Evolutionary conservation across 129 eudicot species (phyloP).

Genomic region (Rutidosis leptorrhynchoides): DNA sequence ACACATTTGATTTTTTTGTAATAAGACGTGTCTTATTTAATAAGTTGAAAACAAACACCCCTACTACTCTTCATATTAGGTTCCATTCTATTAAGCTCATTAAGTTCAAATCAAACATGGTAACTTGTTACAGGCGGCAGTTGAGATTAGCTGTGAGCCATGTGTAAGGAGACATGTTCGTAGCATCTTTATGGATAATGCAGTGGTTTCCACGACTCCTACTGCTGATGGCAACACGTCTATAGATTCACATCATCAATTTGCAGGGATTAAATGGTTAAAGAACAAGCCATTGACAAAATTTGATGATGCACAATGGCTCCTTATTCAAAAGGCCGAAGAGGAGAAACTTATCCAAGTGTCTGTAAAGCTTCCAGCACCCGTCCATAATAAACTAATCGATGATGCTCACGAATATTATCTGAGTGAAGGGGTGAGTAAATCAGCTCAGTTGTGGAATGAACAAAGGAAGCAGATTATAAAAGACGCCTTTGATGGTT

Average conservation of each 20-base stretch:
- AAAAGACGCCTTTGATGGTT: slow-evolving; percentile 61
- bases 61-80: no score
- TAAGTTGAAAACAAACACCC: no score
- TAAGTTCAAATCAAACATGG: no score
- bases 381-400: slow-evolving; percentile 45
- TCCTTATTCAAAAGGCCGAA: slow-evolving; percentile 89
- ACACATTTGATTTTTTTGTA: neutral
- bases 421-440: slow-evolving; percentile 90
- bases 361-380: slow-evolving; percentile 59
- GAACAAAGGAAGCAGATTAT: slow-evolving; percentile 88
- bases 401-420: slow-evolving; percentile 71
- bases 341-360: slow-evolving; percentile 94
- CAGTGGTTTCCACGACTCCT: slow-evolving; percentile 83
- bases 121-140: slow-evolving; percentile 65
- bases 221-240: slow-evolving; percentile 72
- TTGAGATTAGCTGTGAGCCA: slow-evolving; percentile 95
- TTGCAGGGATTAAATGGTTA: slow-evolving; percentile 82
- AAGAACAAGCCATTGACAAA: slow-evolving; percentile 65
- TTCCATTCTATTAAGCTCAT: no score
- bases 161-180: slow-evolving; percentile 82
- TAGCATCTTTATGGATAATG: slow-evolving; percentile 82
- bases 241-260: slow-evolving; percentile 72
- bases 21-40: no score
- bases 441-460: slow-evolving; percentile 92
- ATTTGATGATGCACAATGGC: slow-evolving; percentile 94